Evolutionary conservation across 805 yeast genomes (phyloP).

Genomic region (Candida sphagnicola): DNA sequence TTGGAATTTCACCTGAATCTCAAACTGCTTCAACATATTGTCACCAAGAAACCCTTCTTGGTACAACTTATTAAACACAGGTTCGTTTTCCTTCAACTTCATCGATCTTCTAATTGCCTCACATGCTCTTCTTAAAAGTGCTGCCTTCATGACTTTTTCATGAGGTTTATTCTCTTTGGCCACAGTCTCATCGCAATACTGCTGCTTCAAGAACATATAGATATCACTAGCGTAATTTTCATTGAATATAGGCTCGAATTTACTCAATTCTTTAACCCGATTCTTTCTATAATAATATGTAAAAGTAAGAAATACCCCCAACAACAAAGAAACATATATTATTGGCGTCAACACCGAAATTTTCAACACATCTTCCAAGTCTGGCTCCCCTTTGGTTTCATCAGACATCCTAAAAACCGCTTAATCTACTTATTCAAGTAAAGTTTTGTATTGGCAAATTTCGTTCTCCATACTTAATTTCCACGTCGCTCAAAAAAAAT

Average conservation of each 20-base stretch:
- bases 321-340: slow-evolving; percentile 64
- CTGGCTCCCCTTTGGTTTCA: slow-evolving; percentile 7
- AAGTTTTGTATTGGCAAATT: no score
- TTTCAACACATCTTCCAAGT: slow-evolving; percentile 15
- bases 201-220: slow-evolving; percentile 54
- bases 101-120: slow-evolving; percentile 84
- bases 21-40: slow-evolving; percentile 75
- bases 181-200: slow-evolving; percentile 34
- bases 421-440: no score
- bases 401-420: slow-evolving; percentile 1
- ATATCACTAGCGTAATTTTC: slow-evolving; percentile 63
- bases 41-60: slow-evolving; percentile 92
- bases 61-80: slow-evolving; percentile 64
- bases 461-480: no score
- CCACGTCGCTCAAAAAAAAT: neutral
- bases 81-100: slow-evolving; percentile 75
- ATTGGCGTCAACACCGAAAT: slow-evolving; percentile 60
- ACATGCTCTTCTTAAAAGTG: slow-evolving; percentile 60
- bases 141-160: slow-evolving; percentile 68
- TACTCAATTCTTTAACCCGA: slow-evolving; percentile 48
- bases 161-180: slow-evolving; percentile 54
- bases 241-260: slow-evolving; percentile 69
- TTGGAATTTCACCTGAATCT: slow-evolving; percentile 70
- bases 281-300: slow-evolving; percentile 63
- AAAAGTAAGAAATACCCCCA: slow-evolving; percentile 64